These are phyloP conservation scores for Botryotinia narcissicola DNA, from an alignment of 2,329 filamentous ascomycete species.

Conservation along the genomic window DNA sequence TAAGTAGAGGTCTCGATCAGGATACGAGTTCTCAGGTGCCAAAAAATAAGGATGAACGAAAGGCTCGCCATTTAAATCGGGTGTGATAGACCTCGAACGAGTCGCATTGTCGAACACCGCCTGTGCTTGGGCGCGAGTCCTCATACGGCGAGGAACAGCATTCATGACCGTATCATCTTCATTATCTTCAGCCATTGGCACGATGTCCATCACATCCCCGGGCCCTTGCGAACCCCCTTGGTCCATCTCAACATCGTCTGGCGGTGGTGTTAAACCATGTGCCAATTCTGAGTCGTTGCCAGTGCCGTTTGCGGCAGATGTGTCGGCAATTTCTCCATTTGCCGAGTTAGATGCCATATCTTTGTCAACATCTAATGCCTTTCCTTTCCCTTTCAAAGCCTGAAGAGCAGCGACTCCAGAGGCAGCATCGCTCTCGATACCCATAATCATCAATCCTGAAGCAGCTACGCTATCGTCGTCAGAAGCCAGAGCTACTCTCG, in stretches of 20 bases:
- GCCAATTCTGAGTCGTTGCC: neutral
- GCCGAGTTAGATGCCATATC: neutral
- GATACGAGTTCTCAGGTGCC: slow-evolving; percentile 58
- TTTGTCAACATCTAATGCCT: neutral
- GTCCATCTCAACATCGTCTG: slow-evolving; percentile 22
- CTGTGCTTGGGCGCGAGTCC: slow-evolving; percentile 51
- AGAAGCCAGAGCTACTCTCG: slow-evolving; percentile 29
- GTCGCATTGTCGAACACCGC: slow-evolving; percentile 41
- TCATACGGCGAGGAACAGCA: slow-evolving; percentile 51
- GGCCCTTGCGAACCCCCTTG: slow-evolving; percentile 13
- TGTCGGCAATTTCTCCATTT: neutral
- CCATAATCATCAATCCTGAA: slow-evolving; percentile 19
- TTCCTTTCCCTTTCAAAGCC: slow-evolving; percentile 10
- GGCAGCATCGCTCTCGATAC: slow-evolving; percentile 13
- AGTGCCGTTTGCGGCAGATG: neutral
- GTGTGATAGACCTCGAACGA: slow-evolving; percentile 40
- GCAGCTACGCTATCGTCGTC: slow-evolving; percentile 29
- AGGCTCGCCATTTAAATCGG: slow-evolving; percentile 48
- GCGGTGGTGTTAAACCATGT: neutral
- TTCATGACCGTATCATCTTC: slow-evolving; percentile 44
- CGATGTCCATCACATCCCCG: slow-evolving; percentile 13
- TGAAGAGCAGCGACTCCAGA: neutral
- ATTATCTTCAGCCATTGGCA: slow-evolving; percentile 38
- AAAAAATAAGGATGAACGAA: slow-evolving; percentile 73
- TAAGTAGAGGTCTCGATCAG: slow-evolving; percentile 69